Evolutionary conservation across 163 green algal species (phyloP), one percentile per base, ranked within the genome.

Genomic region (Chlorella variabilis): DNA sequence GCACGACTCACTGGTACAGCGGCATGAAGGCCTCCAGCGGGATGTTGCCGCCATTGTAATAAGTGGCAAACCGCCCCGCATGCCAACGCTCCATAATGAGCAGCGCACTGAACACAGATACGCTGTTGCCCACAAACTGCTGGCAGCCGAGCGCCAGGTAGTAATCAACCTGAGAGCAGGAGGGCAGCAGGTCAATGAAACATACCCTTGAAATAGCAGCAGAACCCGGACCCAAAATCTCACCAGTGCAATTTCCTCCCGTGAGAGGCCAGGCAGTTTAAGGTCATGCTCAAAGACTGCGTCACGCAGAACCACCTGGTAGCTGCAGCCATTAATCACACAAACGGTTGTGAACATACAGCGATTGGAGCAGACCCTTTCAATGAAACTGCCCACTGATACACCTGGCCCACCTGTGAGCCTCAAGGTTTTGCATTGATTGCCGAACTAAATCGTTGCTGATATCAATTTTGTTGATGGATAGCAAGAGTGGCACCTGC

Each of bases 11-110:
- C 76, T 42, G 63, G 51, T 85, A 78, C 36, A 92, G 59, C 25
- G 88, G 88, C 67, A 91, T 67, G 41, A 87, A 78, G 13, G 85
- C 65, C 45, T 82, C 71, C 36, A 91, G 56, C 20, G 88, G 88
- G 58, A 89, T 80, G 63, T 91, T 83, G 75, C 88, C 88, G 2
- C 83, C 85, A 65, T 91, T 91, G 88, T 91, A 91, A 77, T 91
- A 87, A 18, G 73, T 78, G 4, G 86, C 84, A 81, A 84, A 91
- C 25, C 42, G 29, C 11, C 74, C 73, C 9, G 45, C 54, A 45
- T 84, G 78, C 2, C 83, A 78, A 17, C 88, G 86, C 81, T 91
- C 80, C 70, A 91, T 45, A 21, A 91, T 61, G 18, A 82, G 49
- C 67, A 91, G 80, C 18, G 83, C 82, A 1, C 81, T 58, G 58